Percentiles rank a stretch among this genome's conserved stretches.
Conservation (phyloP, 257 asterid genomes). For the Phtheirospermum japonicum region DNA sequence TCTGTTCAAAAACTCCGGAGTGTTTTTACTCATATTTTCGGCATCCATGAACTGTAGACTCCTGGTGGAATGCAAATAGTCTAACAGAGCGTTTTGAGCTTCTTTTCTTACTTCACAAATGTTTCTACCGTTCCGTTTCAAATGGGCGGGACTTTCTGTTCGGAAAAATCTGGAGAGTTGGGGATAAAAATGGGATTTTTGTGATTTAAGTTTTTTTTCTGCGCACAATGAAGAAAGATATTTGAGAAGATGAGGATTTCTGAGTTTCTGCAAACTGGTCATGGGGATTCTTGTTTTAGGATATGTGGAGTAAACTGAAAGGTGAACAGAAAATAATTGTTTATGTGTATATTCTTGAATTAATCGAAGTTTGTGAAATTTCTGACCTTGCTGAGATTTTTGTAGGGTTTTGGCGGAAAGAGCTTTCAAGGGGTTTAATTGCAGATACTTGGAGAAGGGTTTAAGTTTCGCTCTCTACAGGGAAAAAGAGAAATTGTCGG, state of each 20-base stretch:
- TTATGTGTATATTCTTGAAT: not conserved
- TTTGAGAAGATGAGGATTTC: constrained; percentile 27
- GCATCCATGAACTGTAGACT: constrained; percentile 59
- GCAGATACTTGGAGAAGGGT: no score
- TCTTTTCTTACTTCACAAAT: constrained; percentile 33
- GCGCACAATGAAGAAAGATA: constrained; percentile 28
- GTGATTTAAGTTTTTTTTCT: constrained; percentile 15
- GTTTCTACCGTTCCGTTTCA: constrained; percentile 4
- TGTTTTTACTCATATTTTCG: constrained; percentile 62
- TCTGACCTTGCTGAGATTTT: constrained; percentile 2
- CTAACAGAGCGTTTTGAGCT: constrained; percentile 59
- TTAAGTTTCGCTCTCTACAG: no score
- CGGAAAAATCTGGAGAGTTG: constrained; percentile 35
- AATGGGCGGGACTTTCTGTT: constrained; percentile 27
- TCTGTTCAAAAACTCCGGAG: constrained; percentile 48
- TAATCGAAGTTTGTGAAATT: not conserved
- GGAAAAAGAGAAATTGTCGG: no score
- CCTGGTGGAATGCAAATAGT: constrained; percentile 69
- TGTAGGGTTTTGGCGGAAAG: constrained; percentile 3
- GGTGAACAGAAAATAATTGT: not conserved
- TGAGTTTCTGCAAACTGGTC: constrained; percentile 41
- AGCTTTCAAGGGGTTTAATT: not conserved
- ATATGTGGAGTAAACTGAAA: no score
- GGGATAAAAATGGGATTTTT: constrained; percentile 32
- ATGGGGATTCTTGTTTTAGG: constrained; percentile 24